phyloP scores from a whole-genome alignment of 371 early-diverging fungal species.

The Massospora cicadina region DNA sequence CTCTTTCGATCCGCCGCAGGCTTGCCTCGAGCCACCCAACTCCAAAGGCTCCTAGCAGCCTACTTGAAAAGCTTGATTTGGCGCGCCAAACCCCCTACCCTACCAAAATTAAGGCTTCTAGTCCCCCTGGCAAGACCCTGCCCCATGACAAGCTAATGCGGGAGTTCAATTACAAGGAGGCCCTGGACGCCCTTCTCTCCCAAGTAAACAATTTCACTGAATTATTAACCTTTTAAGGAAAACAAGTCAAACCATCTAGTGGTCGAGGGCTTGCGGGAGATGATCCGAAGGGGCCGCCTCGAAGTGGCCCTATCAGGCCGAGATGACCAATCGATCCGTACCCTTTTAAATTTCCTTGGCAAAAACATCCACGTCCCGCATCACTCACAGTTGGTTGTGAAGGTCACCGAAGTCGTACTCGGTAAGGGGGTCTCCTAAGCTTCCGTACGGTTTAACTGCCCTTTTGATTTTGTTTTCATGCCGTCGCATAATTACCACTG shows the following conservation, averaged over 20 bases:
- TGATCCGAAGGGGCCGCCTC: slow-evolving; percentile 69
- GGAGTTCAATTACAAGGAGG: slow-evolving; percentile 65
- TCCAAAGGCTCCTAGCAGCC: background rate
- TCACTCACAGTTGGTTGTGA: slow-evolving; percentile 52
- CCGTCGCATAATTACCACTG: no score
- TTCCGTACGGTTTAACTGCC: background rate
- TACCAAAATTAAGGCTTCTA: background rate
- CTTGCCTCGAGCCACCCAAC: background rate
- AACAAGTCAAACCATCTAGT: background rate
- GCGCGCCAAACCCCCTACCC: background rate
- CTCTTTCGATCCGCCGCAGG: slow-evolving; percentile 62
- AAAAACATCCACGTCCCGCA: slow-evolving; percentile 57
- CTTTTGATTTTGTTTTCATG: background rate
- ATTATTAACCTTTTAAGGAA: background rate
- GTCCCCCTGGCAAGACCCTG: slow-evolving; percentile 10
- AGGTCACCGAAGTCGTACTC: slow-evolving; percentile 50
- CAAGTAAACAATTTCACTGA: slow-evolving; percentile 5
- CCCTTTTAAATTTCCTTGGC: slow-evolving; percentile 57
- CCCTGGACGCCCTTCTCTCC: slow-evolving; percentile 53
- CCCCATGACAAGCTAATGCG: slow-evolving; percentile 47
- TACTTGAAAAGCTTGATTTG: background rate
- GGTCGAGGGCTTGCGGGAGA: slow-evolving; percentile 52
- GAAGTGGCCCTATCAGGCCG: slow-evolving; percentile 61
- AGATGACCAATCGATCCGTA: slow-evolving; percentile 68
- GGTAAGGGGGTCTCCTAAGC: slow-evolving; percentile 29